Percentiles rank a stretch among this genome's conserved stretches.
phyloP scores from a whole-genome alignment of 202 grass and related monocot genomes.

The Panicum virgatum region DNA sequence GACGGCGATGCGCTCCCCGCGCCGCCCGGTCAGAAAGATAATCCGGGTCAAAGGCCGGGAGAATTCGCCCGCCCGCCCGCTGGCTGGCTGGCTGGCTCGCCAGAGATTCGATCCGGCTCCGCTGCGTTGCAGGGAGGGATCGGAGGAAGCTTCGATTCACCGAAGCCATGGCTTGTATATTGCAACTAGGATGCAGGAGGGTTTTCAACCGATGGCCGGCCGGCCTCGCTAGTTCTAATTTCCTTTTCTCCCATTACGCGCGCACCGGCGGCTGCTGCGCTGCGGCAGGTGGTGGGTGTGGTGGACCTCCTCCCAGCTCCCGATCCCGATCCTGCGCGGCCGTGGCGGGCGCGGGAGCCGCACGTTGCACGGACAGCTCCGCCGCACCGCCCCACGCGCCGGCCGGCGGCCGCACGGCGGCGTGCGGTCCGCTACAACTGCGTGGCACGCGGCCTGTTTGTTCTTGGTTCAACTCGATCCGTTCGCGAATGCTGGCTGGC shows the following conservation, averaged over 20 bases:
- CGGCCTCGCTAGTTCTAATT: no score
- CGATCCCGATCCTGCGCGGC: not conserved
- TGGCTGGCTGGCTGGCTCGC: not conserved
- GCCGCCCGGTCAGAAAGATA: slow-evolving; percentile 24
- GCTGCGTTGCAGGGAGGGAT: not conserved
- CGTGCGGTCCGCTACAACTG: no score
- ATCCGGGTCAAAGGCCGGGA: slow-evolving; percentile 9
- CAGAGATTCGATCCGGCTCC: slow-evolving; percentile 16
- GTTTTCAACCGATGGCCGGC: not conserved
- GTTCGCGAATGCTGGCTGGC: not conserved
- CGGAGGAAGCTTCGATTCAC: slow-evolving; percentile 33
- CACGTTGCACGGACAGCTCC: slow-evolving; percentile 22
- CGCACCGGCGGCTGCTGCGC: not conserved
- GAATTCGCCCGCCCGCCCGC: no score
- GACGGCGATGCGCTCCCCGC: not conserved
- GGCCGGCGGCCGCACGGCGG: no score
- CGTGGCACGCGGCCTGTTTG: no score
- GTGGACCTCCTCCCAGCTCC: no score
- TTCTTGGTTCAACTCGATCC: no score
- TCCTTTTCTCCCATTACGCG: not conserved
- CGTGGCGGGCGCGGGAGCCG: not conserved
- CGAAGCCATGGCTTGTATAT: not conserved
- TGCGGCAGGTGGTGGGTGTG: not conserved
- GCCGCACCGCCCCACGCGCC: slow-evolving; percentile 29
- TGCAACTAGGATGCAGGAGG: slow-evolving; percentile 14